Percentiles rank a stretch among this genome's conserved stretches.
Conservation (phyloP, 2,329 filamentous ascomycete species). For the Allantophomopsis lycopodina region DNA sequence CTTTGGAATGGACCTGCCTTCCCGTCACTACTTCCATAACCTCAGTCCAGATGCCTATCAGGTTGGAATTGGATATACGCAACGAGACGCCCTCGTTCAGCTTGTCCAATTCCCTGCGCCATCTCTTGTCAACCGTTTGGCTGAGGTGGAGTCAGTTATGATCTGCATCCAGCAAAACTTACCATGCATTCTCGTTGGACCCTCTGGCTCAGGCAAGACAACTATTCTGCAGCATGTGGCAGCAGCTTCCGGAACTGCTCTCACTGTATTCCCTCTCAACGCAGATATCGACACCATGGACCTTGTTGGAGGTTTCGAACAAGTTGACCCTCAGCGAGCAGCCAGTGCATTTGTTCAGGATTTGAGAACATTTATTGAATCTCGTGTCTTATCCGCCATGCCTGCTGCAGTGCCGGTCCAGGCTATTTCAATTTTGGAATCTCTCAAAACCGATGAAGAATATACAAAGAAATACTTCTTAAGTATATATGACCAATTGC, state of each 20-base stretch:
- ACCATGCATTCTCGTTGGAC: constrained; percentile 78
- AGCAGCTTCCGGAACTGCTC: constrained; percentile 58
- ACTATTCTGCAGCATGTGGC: constrained; percentile 68
- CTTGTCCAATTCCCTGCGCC: constrained; percentile 35
- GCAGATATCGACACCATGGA: constrained; percentile 96
- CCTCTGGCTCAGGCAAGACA: constrained; percentile 80
- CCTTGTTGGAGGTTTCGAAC: constrained; percentile 91
- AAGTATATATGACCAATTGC: constrained; percentile 18
- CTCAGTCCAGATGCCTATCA: constrained; percentile 55
- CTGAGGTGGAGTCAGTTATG: constrained; percentile 73
- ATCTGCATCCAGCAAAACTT: constrained; percentile 76
- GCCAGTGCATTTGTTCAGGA: constrained; percentile 45
- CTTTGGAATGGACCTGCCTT: constrained; percentile 31
- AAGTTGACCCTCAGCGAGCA: constrained; percentile 69
- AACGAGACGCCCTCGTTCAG: constrained; percentile 41
- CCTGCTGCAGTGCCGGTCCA: constrained; percentile 30
- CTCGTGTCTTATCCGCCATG: constrained; percentile 31
- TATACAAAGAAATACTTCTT: constrained; percentile 10
- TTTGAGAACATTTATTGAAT: constrained; percentile 36
- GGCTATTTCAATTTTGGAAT: constrained; percentile 34
- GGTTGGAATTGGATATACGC: constrained; percentile 62
- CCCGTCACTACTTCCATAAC: constrained; percentile 58
- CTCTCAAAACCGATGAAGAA: constrained; percentile 22
- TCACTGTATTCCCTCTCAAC: constrained; percentile 81
- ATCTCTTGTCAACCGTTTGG: constrained; percentile 40